Evolutionary conservation across 352 stramenopile species (phyloP).

Genomic region (Phytopythium aichiense): DNA sequence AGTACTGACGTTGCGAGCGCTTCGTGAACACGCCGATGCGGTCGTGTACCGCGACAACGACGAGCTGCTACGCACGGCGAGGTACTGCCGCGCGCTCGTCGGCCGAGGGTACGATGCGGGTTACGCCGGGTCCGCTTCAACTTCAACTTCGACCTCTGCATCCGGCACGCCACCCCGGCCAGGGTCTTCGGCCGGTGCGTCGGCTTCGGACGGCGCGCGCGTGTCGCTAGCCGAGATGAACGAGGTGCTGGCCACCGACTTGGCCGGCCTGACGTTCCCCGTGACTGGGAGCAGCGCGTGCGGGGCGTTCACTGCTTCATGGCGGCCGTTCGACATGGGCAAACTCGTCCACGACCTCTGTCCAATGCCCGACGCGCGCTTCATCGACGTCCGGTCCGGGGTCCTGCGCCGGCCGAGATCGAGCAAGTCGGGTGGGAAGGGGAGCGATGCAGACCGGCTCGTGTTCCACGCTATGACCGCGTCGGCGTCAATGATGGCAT

Average conservation of each 20-base stretch:
- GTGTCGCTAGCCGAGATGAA: conserved; percentile 67
- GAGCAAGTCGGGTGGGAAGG: neutral
- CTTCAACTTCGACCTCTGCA: neutral
- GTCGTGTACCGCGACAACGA: conserved; percentile 88
- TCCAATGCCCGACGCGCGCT: conserved; percentile 51
- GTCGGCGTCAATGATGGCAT: neutral
- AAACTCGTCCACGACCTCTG: conserved; percentile 58
- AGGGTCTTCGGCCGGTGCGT: conserved; percentile 1
- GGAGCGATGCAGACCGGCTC: neutral
- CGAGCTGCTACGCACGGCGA: conserved; percentile 50
- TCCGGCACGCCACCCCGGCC: neutral
- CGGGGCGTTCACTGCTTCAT: conserved; percentile 3
- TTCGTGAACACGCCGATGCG: conserved; percentile 69
- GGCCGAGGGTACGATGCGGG: neutral
- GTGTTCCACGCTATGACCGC: conserved; percentile 22
- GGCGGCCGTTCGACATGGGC: conserved; percentile 44
- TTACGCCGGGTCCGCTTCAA: neutral
- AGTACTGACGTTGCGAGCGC: conserved; percentile 57
- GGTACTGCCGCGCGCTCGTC: conserved; percentile 37
- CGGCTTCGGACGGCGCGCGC: conserved; percentile 7
- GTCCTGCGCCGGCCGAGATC: conserved; percentile 16
- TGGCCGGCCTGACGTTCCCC: conserved; percentile 63
- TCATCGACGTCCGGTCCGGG: conserved; percentile 59
- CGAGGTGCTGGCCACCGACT: conserved; percentile 40
- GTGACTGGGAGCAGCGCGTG: neutral